A percentile compares a stretch with the other conserved stretches of the same genome.
These are phyloP conservation scores for Zygosaccharomyces kombuchaensis DNA, from an alignment of 805 yeast genomes.

Conservation along the genomic window DNA sequence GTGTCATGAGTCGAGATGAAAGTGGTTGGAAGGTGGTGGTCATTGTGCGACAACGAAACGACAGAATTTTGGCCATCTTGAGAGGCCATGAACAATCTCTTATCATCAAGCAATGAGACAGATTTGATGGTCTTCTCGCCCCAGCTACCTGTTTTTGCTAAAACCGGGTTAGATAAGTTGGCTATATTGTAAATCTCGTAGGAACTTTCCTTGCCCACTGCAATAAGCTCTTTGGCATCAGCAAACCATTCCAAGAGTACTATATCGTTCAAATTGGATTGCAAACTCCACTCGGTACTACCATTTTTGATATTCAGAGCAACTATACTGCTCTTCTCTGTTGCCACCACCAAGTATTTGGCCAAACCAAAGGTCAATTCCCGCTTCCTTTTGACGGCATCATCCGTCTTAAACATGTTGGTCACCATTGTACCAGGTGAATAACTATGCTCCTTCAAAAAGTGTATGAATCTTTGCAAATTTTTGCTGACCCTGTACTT, in stretches of 20 bases:
- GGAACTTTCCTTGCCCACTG: slow-evolving; percentile 33
- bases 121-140: background rate
- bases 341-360: slow-evolving; percentile 41
- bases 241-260: slow-evolving; percentile 21
- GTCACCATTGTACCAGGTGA: slow-evolving; percentile 24
- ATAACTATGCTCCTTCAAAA: slow-evolving; percentile 17
- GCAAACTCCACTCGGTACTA: slow-evolving; percentile 38
- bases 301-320: slow-evolving; percentile 44
- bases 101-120: slow-evolving; percentile 4
- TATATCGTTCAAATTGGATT: slow-evolving; percentile 24
- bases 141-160: background rate
- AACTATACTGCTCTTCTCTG: slow-evolving; percentile 39
- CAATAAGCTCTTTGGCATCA: slow-evolving; percentile 16
- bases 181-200: slow-evolving; percentile 17
- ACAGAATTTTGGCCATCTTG: slow-evolving; percentile 13
- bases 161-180: slow-evolving; percentile 4
- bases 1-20: slow-evolving; percentile 23
- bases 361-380: slow-evolving; percentile 43
- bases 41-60: slow-evolving; percentile 7
- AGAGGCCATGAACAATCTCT: slow-evolving; percentile 18
- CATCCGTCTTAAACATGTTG: slow-evolving; percentile 14
- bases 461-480: slow-evolving; percentile 17
- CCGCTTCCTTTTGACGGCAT: slow-evolving; percentile 17
- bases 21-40: slow-evolving; percentile 9
- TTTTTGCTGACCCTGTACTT: slow-evolving; percentile 26